Conservation (phyloP, 768 basidiomycete species). For the Hirschioporus abietinus region DNA sequence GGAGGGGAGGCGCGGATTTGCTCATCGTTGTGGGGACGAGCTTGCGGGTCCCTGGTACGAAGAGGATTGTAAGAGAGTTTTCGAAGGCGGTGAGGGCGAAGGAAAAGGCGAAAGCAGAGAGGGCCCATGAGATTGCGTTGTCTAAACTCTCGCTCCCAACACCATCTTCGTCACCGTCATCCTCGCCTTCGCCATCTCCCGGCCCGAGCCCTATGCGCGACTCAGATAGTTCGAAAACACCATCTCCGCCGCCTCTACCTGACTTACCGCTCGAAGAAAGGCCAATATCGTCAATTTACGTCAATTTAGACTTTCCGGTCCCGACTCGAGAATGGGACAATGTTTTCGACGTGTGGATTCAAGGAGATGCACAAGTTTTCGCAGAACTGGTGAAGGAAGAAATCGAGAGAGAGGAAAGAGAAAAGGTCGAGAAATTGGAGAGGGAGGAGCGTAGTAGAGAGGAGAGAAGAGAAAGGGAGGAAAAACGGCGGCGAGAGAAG, state of each 20-base stretch:
- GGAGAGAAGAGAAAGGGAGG: constrained; percentile 47
- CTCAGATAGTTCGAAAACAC: constrained; percentile 16
- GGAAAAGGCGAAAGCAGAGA: constrained; percentile 25
- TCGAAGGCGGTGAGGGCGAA: constrained; percentile 68
- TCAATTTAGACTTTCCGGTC: constrained; percentile 84
- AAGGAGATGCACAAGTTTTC: constrained; percentile 83
- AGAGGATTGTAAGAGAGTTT: constrained; percentile 86
- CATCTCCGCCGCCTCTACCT: neutral
- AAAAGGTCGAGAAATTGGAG: constrained; percentile 51
- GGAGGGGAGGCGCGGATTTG: constrained; percentile 71
- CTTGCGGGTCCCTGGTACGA: constrained; percentile 84
- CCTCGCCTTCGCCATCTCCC: constrained; percentile 41
- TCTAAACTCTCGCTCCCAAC: constrained; percentile 20
- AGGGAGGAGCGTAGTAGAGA: constrained; percentile 19
- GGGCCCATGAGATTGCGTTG: neutral
- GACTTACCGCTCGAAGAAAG: constrained; percentile 28
- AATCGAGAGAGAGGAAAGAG: constrained; percentile 47
- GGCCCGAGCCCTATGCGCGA: constrained; percentile 34
- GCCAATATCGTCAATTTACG: constrained; percentile 64
- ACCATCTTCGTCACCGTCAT: constrained; percentile 25
- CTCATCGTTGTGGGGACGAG: constrained; percentile 89
- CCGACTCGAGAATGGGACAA: constrained; percentile 85
- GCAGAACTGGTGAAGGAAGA: constrained; percentile 55
- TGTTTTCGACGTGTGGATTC: constrained; percentile 86
- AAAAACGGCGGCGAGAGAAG: constrained; percentile 24